Conservation (phyloP, 306 rosid genomes). For the Phaseolus lunatus region DNA sequence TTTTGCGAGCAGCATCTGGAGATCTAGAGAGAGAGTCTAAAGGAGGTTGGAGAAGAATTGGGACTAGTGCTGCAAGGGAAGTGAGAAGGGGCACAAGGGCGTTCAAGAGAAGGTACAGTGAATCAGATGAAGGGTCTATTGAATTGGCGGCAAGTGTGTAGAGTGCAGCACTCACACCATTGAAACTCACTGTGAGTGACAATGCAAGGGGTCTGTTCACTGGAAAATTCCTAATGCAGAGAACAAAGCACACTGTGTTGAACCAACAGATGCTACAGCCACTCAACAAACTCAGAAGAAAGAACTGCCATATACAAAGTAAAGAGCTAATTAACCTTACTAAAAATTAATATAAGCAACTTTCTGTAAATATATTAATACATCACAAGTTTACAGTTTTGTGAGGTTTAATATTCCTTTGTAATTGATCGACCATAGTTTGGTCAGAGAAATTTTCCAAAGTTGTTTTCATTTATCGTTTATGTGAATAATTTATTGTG, state of each 20-base stretch:
- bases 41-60: constrained; percentile 83
- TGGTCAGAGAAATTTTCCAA: not conserved
- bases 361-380: not conserved
- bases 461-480: not conserved
- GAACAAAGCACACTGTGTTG: constrained; percentile 95
- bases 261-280: constrained; percentile 99
- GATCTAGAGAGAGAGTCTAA: constrained; percentile 61
- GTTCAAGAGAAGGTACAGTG: constrained; percentile 70
- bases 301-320: constrained; percentile 62
- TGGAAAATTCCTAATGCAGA: constrained; percentile 89
- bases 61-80: constrained; percentile 69
- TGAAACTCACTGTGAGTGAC: constrained; percentile 92
- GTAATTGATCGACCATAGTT: not conserved
- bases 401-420: not conserved
- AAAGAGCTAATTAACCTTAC: constrained; percentile 30
- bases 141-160: constrained; percentile 85
- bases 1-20: constrained; percentile 63
- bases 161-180: constrained; percentile 96
- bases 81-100: constrained; percentile 77
- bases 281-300: constrained; percentile 74
- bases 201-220: constrained; percentile 80
- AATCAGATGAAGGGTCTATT: constrained; percentile 66
- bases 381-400: not conserved
- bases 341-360: not conserved
- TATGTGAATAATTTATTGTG: not conserved